Conservation (phyloP, 2,329 filamentous ascomycete genomes). For the Penicillium sp. region DNA sequence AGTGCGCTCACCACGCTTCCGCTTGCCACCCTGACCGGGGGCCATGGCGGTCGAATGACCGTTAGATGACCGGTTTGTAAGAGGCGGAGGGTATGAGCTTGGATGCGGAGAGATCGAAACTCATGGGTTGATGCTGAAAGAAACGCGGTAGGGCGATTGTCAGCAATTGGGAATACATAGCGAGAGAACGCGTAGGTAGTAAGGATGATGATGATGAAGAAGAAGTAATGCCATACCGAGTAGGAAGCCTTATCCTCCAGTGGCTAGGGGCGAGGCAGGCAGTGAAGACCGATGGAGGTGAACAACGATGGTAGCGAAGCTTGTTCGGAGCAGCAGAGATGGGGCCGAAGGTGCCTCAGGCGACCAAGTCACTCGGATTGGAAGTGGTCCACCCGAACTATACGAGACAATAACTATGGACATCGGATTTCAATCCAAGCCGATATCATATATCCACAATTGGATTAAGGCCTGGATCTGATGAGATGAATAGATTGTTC, state of each 20-base stretch:
- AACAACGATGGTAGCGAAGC: constrained; percentile 23
- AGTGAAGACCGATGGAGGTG: constrained; percentile 15
- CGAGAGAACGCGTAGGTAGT: not conserved
- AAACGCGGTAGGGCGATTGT: constrained; percentile 8
- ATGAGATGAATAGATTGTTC: too few relatives aligned
- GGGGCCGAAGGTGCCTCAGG: constrained; percentile 5
- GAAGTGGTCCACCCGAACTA: not conserved
- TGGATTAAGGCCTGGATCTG: too few relatives aligned
- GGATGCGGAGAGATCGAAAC: constrained; percentile 33
- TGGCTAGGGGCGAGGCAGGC: constrained; percentile 2
- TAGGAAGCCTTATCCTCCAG: constrained; percentile 9
- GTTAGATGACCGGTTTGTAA: constrained; percentile 29
- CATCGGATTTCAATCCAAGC: too few relatives aligned
- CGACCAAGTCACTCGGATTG: not conserved
- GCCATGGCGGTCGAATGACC: constrained; percentile 50
- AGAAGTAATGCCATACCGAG: constrained; percentile 20
- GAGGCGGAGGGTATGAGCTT: constrained; percentile 31
- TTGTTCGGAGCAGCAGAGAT: constrained; percentile 21
- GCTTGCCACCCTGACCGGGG: constrained; percentile 56
- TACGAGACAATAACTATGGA: not conserved
- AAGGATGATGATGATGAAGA: not conserved
- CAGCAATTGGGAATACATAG: constrained; percentile 17
- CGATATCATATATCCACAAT: too few relatives aligned
- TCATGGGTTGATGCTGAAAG: constrained; percentile 34
- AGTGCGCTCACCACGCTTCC: constrained; percentile 56